Conservation (phyloP, 2,329 filamentous ascomycete genomes). For the Beauveria varroae region DNA sequence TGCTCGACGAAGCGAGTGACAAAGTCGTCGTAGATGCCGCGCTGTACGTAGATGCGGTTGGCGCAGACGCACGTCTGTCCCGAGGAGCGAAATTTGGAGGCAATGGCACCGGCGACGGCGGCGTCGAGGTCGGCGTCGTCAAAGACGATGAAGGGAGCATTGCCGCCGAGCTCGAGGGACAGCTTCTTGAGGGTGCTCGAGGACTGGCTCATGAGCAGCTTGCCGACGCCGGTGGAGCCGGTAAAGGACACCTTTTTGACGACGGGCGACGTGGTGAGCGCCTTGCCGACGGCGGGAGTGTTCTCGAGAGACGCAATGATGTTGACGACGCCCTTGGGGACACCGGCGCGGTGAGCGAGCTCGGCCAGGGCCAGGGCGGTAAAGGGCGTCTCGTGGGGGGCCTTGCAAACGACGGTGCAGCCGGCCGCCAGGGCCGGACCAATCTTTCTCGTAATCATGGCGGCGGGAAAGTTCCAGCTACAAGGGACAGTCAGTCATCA, state of each 20-base stretch:
- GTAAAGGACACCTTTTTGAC: slow-evolving; percentile 94
- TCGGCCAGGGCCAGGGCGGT: slow-evolving; percentile 83
- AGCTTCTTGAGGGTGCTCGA: slow-evolving; percentile 74
- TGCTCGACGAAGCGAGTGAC: slow-evolving; percentile 60
- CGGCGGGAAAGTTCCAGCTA: slow-evolving; percentile 77
- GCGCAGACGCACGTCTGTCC: slow-evolving; percentile 94
- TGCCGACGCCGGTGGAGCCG: slow-evolving; percentile 63
- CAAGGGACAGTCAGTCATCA: background rate
- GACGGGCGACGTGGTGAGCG: slow-evolving; percentile 62
- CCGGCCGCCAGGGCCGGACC: slow-evolving; percentile 81
- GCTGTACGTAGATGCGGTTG: slow-evolving; percentile 75
- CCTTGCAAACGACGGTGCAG: slow-evolving; percentile 88
- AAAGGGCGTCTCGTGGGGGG: slow-evolving; percentile 86
- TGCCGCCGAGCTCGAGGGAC: slow-evolving; percentile 88
- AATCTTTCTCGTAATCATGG: slow-evolving; percentile 66
- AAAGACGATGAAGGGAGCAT: slow-evolving; percentile 94
- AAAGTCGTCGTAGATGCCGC: slow-evolving; percentile 71
- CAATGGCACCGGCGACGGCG: slow-evolving; percentile 75
- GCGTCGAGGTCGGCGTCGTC: slow-evolving; percentile 85
- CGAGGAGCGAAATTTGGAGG: slow-evolving; percentile 87
- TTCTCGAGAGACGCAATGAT: slow-evolving; percentile 74
- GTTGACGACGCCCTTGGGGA: slow-evolving; percentile 87
- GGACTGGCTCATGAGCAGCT: slow-evolving; percentile 82
- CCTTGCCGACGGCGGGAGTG: slow-evolving; percentile 69
- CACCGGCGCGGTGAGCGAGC: slow-evolving; percentile 76